These are phyloP conservation scores for Colletotrichum nymphaeae DNA, from an alignment of 2,329 filamentous ascomycete species.

Conservation along the genomic window DNA sequence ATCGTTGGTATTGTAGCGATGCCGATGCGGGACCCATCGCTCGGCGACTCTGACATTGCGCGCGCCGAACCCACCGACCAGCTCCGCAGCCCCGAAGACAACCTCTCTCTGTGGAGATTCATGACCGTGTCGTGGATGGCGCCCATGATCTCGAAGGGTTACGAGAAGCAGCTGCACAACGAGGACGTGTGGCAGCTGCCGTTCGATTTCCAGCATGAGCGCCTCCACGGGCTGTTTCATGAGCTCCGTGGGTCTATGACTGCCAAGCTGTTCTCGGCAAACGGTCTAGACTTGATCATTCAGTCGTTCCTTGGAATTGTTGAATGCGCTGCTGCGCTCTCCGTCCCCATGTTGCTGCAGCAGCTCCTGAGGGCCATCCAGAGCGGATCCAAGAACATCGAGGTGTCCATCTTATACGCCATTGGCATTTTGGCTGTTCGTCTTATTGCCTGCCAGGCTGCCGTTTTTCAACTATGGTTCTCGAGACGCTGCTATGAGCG, in stretches of 20 bases:
- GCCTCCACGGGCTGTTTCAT: conserved; percentile 80
- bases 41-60: conserved; percentile 69
- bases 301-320: conserved; percentile 73
- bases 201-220: conserved; percentile 83
- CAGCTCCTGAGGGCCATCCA: conserved; percentile 76
- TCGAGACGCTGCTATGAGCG: conserved; percentile 86
- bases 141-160: conserved; percentile 76
- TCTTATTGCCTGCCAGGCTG: conserved; percentile 71
- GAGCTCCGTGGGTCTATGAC: conserved; percentile 80
- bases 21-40: conserved; percentile 73
- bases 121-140: conserved; percentile 87
- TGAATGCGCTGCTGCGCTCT: conserved; percentile 66
- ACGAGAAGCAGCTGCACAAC: conserved; percentile 74
- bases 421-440: conserved; percentile 69
- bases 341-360: conserved; percentile 77
- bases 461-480: conserved; percentile 82
- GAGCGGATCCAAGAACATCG: conserved; percentile 58
- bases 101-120: conserved; percentile 83
- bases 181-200: conserved; percentile 85
- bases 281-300: conserved; percentile 81
- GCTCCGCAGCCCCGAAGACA: conserved; percentile 82
- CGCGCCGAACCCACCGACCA: conserved; percentile 66
- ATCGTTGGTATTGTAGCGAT: conserved; percentile 63
- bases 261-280: conserved; percentile 76
- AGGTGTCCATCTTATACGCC: conserved; percentile 74